phyloP scores from a whole-genome alignment of 2,329 filamentous ascomycete species.

The Colletotrichum simmondsii region DNA sequence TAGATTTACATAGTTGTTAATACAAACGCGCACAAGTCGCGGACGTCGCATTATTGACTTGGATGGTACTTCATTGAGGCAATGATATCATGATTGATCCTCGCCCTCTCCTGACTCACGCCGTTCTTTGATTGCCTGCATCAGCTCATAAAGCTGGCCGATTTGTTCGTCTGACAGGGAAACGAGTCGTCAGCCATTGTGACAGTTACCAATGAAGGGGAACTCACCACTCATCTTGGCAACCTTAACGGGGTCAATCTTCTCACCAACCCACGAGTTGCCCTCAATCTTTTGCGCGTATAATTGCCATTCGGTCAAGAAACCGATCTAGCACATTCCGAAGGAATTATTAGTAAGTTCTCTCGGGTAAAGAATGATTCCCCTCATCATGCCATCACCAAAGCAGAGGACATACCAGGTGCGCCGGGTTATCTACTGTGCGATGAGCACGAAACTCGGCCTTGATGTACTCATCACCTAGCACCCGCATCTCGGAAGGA shows the following conservation, averaged over 20 bases:
- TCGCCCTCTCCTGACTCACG: slow-evolving; percentile 38
- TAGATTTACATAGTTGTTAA: not conserved
- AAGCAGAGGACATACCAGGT: slow-evolving; percentile 69
- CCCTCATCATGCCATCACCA: no score
- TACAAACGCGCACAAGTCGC: not conserved
- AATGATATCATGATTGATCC: slow-evolving; percentile 37
- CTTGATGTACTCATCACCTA: slow-evolving; percentile 95
- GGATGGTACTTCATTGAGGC: not conserved
- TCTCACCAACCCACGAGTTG: slow-evolving; percentile 84
- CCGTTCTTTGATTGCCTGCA: slow-evolving; percentile 77
- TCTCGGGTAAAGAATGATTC: no score
- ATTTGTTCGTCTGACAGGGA: slow-evolving; percentile 82
- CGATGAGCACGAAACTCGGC: slow-evolving; percentile 89
- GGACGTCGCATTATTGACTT: fast-evolving
- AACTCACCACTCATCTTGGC: slow-evolving; percentile 92
- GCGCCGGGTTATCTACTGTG: slow-evolving; percentile 87
- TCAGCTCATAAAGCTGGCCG: slow-evolving; percentile 92
- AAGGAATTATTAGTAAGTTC: not conserved
- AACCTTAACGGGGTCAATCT: slow-evolving; percentile 84
- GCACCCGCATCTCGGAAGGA: slow-evolving; percentile 76
- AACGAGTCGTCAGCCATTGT: not conserved
- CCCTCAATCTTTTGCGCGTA: slow-evolving; percentile 95
- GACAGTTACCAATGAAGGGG: no score
- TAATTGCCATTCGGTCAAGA: slow-evolving; percentile 94
- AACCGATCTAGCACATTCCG: slow-evolving; percentile 76